phyloP scores from a whole-genome alignment of 2,329 filamentous ascomycete species.

The Piedraia hortae region DNA sequence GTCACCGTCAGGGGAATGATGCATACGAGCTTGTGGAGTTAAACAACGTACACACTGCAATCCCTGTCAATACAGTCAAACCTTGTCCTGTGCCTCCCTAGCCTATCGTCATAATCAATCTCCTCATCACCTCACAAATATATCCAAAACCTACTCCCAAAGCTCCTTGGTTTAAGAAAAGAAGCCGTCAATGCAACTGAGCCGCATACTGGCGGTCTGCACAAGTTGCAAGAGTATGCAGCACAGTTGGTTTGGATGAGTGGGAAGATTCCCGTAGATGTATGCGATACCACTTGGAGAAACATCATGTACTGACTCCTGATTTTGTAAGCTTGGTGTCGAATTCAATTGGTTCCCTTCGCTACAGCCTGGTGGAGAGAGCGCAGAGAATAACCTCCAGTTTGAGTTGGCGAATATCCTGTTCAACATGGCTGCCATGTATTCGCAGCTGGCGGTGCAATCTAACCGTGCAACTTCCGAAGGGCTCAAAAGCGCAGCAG shows the following conservation, averaged over 20 bases:
- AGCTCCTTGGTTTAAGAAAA: constrained; percentile 44
- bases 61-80: too few relatives aligned
- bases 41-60: too few relatives aligned
- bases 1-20: too few relatives aligned
- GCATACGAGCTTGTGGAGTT: too few relatives aligned
- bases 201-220: constrained; percentile 61
- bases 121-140: too few relatives aligned
- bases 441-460: constrained; percentile 68
- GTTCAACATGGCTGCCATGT: constrained; percentile 79
- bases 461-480: constrained; percentile 53
- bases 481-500: constrained; percentile 64
- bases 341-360: constrained; percentile 94
- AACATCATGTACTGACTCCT: too few relatives aligned
- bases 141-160: too few relatives aligned
- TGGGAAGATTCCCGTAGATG: constrained; percentile 89
- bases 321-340: constrained; percentile 77
- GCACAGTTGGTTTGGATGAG: constrained; percentile 81
- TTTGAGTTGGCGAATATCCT: constrained; percentile 80
- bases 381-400: constrained; percentile 31
- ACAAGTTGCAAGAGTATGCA: constrained; percentile 71
- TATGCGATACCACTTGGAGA: too few relatives aligned
- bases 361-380: constrained; percentile 35
- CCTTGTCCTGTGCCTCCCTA: too few relatives aligned
- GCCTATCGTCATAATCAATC: too few relatives aligned
- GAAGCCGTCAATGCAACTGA: constrained; percentile 79